phyloP scores from a whole-genome alignment of 2,329 filamentous ascomycete species.

The Colletotrichum filicis region DNA sequence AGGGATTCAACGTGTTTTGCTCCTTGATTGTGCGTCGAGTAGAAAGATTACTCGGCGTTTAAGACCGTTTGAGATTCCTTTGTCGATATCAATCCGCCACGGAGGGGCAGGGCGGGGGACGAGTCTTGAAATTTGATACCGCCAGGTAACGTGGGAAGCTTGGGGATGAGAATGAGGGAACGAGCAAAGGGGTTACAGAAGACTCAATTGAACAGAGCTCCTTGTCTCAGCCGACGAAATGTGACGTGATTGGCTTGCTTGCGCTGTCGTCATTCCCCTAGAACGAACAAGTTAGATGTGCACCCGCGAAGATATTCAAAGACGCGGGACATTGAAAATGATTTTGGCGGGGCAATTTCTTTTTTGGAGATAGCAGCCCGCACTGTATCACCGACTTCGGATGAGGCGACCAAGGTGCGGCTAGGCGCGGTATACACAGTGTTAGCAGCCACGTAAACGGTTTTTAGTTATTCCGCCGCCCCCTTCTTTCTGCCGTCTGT shows the following conservation, averaged over 20 bases:
- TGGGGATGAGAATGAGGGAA: not conserved
- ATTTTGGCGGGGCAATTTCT: conserved; percentile 24
- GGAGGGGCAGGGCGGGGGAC: conserved; percentile 26
- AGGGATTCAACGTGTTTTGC: not conserved
- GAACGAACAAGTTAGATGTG: conserved; percentile 11
- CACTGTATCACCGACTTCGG: conserved; percentile 30
- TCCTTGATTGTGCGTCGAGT: not conserved
- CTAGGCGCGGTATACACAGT: conserved; percentile 25
- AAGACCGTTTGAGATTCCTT: not conserved
- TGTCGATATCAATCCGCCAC: conserved; percentile 12
- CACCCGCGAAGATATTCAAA: conserved; percentile 32
- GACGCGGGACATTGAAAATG: conserved; percentile 14
- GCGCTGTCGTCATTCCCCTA: conserved; percentile 32
- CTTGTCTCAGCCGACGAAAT: conserved; percentile 2
- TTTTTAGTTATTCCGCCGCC: conserved; percentile 29
- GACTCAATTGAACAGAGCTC: not conserved
- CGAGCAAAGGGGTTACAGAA: not conserved
- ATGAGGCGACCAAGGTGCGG: conserved; percentile 1
- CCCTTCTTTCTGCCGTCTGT: not conserved
- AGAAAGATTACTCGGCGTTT: not conserved
- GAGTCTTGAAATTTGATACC: conserved; percentile 15
- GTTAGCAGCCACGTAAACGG: not conserved
- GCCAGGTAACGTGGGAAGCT: conserved; percentile 9
- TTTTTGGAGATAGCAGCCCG: conserved; percentile 14
- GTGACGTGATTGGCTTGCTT: conserved; percentile 26